Base-by-base conservation (phyloP, 139 green algal genomes). In the Spirogloea muscicola region DNA sequence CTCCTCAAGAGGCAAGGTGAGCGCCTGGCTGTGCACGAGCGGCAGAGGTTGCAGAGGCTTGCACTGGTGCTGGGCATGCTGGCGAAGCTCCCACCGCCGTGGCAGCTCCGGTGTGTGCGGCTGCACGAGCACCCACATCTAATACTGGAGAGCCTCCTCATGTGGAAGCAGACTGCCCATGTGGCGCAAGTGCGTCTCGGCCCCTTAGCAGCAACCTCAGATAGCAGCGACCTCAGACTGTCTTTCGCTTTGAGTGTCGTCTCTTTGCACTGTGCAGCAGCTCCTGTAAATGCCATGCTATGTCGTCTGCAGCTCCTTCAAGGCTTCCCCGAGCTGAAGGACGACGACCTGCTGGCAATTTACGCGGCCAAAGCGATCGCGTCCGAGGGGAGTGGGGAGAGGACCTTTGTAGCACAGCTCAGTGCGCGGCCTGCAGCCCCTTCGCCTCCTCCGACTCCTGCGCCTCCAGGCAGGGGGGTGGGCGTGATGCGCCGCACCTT, bases 81-180 rank as follows among this genome's bases (percentile, higher is more conserved):
- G 25, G 31, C 2, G 25, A 42, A 4, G n/a, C 33, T 79, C 43
- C 65, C 68, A 10, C 27, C 25, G 60, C 49, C 48, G 0, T 77
- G 70, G 61, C 71, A 76, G 34, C 68, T 74, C 13, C 52, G 68
- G 3, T 76, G 68, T 37, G 68, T 3, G 31, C n/a, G 18, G 29
- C 36, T 76, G 3, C 25, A 33, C 29, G 68, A 76, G 58, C 52
- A 74, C 34, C 68, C 68, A 3, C 5, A 25, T 10, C 68, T 76
- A 3, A 75, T 76, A n/a, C 6, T 76, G 49, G 68, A 76, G 68
- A 76, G 25, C 41, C 38, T 76, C 7, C 57, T 76, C 34, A 76
- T 76, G 68, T 48, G 55, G 58, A 75, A 76, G 34, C 68, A 76
- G 68, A n/a, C 75, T 6, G 25, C 55, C 29, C 25, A 10, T 10